phyloP scores from a whole-genome alignment of 805 yeast species.

The Scheffersomyces spartinae region DNA sequence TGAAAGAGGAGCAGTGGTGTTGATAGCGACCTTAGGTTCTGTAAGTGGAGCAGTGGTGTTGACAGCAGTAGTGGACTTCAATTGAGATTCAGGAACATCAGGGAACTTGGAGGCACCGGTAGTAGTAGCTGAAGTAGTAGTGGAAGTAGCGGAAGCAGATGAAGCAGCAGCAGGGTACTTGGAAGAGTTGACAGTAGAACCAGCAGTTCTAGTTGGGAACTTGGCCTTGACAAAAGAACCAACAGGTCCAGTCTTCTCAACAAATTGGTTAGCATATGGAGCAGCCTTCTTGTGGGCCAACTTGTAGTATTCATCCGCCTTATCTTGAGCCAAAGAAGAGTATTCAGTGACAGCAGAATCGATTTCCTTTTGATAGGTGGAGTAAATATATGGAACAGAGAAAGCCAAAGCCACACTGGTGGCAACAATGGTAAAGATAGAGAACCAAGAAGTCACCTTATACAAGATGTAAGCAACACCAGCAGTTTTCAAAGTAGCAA shows the following conservation, averaged over 20 bases:
- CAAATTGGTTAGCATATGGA: constrained; percentile 49
- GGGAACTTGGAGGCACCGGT: constrained; percentile 30
- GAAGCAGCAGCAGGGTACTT: constrained; percentile 8
- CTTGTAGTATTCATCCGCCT: constrained; percentile 32
- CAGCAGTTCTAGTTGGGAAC: constrained; percentile 60
- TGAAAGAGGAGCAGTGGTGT: too few relatives aligned
- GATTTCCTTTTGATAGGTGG: constrained; percentile 65
- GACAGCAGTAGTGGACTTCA: constrained; percentile 3
- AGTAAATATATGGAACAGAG: constrained; percentile 66
- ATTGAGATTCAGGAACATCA: constrained; percentile 21
- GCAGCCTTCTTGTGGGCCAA: constrained; percentile 30
- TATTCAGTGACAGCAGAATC: constrained; percentile 45
- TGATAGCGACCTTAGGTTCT: too few relatives aligned
- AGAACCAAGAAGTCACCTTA: constrained; percentile 64
- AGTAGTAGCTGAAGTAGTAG: constrained; percentile 14
- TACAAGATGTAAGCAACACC: constrained; percentile 51
- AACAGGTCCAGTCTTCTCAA: constrained; percentile 56
- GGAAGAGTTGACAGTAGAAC: constrained; percentile 39
- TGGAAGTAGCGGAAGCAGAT: constrained; percentile 8
- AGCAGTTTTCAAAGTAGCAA: constrained; percentile 63
- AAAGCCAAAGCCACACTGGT: constrained; percentile 50
- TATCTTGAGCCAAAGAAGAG: constrained; percentile 36
- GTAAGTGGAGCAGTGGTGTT: constrained; percentile 3
- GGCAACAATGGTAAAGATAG: constrained; percentile 57
- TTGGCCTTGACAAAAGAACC: constrained; percentile 46